Evolutionary conservation across 495 filamentous ascomycete genomes (phyloP), one percentile per base, ranked within the genome.

Genomic region (Cryomyces minteri): DNA sequence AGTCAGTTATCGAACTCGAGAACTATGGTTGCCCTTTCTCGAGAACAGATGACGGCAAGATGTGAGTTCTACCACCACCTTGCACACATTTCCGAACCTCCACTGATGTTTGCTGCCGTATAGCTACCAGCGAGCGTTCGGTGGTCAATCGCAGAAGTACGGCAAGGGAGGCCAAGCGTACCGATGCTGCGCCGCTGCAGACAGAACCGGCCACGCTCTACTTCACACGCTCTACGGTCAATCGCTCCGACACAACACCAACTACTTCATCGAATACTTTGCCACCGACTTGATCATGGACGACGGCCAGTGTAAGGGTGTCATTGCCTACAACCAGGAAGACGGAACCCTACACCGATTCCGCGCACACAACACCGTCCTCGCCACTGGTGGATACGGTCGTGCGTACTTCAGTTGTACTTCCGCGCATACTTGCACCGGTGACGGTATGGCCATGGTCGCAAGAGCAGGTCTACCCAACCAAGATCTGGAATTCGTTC

Each of bases 241-340:
- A 73, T 94, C 87, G 40, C 73, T 98, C 46, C 70, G 84, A 56
- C 82, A 94, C 68, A 92, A 93, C 67, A 94, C 90, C 57, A 93
- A 95, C 69, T 98, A 94, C 73, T 96, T 98, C 70, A 95, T 98
- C 61, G 90, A 98, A 67, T 98, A 87, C 71, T 98, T 98, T 66
- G 90, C 85, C 47, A 69, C 93, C 51, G 90, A 98, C 65, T 68
- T 98, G 62, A 75, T 98, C 62, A 95, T 98, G 90, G 80, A 93
- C 66, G 81, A 85, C 55, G 90, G 90, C 48, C 80, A 85, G 65
- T 98, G 90, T 71, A 84, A 87, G 50, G 90, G 90, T 71, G 84
- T 98, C 51, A 73, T 95, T 46, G 86, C 88, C 45, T 90, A 94
- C 79, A 95, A 92, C 72, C 86, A 94, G 71, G 90, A 98, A 68